Evolutionary conservation across 345 rosid genomes (phyloP).

Genomic region (Hibiscus syriacus): DNA sequence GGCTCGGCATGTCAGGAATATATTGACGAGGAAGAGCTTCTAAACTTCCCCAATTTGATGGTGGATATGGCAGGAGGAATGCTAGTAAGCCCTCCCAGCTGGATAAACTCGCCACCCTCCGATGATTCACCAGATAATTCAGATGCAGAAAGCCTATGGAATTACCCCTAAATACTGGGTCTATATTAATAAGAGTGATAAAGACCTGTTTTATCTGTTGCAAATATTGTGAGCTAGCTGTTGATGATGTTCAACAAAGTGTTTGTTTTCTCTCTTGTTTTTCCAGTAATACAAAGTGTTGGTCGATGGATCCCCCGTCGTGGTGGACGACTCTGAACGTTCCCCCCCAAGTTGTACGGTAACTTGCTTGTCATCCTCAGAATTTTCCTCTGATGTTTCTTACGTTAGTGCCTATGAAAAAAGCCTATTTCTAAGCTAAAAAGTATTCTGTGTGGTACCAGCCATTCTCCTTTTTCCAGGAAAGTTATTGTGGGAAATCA

Average conservation of each 20-base stretch:
- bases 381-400: not conserved
- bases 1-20: slow-evolving; percentile 20
- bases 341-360: no score
- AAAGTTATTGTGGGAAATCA: no score
- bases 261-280: no score
- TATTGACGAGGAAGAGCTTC: slow-evolving; percentile 47
- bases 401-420: not conserved
- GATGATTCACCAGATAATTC: slow-evolving; percentile 52
- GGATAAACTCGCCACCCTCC: slow-evolving; percentile 38
- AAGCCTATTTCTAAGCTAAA: not conserved
- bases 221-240: no score
- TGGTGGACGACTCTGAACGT: no score
- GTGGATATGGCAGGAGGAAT: slow-evolving; percentile 73
- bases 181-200: no score
- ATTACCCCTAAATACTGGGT: slow-evolving; percentile 19
- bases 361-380: no score
- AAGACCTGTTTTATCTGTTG: no score
- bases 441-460: not conserved
- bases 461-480: not conserved
- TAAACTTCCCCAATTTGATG: slow-evolving; percentile 54
- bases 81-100: slow-evolving; percentile 63
- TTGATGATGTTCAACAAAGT: no score
- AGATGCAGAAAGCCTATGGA: slow-evolving; percentile 55
- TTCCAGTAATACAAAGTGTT: no score
- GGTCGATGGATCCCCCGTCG: no score